phyloP scores from a whole-genome alignment of 108 stramenopile genomes.

The Asterionellopsis glacialis region DNA sequence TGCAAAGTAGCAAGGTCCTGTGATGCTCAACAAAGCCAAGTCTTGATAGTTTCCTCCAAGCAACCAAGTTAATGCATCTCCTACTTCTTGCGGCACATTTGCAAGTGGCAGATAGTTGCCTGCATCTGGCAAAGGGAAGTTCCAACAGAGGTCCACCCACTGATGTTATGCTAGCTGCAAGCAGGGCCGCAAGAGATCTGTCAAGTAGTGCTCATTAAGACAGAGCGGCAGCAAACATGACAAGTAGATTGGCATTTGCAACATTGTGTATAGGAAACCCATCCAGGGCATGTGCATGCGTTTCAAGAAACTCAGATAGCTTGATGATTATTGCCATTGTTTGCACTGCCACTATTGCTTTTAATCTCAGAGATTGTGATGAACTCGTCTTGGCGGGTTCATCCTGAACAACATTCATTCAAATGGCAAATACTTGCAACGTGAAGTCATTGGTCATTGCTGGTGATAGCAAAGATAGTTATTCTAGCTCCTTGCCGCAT shows the following conservation, averaged over 20 bases:
- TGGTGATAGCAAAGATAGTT: too few species aligned
- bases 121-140: constrained; percentile 62
- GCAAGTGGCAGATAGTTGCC: constrained; percentile 63
- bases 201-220: constrained; percentile 64
- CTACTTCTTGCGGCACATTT: neutral
- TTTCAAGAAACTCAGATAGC: constrained; percentile 64
- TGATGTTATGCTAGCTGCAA: constrained; percentile 54
- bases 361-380: too few species aligned
- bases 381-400: too few species aligned
- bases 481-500: too few species aligned
- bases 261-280: too few species aligned
- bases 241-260: constrained; percentile 24
- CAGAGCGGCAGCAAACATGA: constrained; percentile 52
- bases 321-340: constrained; percentile 83
- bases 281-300: constrained; percentile 21
- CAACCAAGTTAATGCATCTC: constrained; percentile 9
- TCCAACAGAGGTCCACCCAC: constrained; percentile 74
- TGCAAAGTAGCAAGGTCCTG: constrained; percentile 81
- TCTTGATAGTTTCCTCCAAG: constrained; percentile 43
- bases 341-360: too few species aligned
- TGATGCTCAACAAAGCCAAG: constrained; percentile 71
- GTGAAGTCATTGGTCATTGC: too few species aligned
- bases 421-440: too few species aligned
- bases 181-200: constrained; percentile 44
- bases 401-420: too few species aligned